These are phyloP conservation scores for Phytophthora hybrid DNA, from an alignment of 352 stramenopile species.

Conservation along the genomic window DNA sequence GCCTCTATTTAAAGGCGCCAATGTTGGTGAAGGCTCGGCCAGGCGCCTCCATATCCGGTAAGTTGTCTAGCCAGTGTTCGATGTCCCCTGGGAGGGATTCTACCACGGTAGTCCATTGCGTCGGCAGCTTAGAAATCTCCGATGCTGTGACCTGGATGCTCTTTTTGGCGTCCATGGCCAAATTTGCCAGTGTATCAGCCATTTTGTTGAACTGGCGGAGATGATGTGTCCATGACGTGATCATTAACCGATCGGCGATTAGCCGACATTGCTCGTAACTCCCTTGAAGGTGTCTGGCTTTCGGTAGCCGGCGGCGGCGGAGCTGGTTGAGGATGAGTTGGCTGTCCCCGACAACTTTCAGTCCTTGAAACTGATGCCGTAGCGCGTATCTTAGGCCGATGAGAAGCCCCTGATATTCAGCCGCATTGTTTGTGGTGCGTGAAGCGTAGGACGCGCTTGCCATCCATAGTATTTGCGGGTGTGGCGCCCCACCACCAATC, in stretches of 20 bases:
- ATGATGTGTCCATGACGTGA: not conserved
- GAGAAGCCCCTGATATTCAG: not conserved
- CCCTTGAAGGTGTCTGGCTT: not conserved
- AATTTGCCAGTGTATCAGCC: not conserved
- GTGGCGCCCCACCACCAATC: not conserved
- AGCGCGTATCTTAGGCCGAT: not conserved
- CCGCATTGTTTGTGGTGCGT: not conserved
- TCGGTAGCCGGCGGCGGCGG: not conserved
- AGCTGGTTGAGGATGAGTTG: not conserved
- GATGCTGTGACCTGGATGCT: not conserved
- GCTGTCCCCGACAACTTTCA: not conserved
- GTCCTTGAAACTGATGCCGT: not conserved
- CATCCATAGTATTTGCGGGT: not conserved
- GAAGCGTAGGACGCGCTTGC: not conserved
- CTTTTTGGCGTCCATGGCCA: not conserved
- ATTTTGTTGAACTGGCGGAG: not conserved
- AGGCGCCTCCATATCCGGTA: too few relatives aligned
- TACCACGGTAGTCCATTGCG: too few relatives aligned
- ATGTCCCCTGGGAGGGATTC: too few relatives aligned
- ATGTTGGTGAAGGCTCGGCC: too few relatives aligned
- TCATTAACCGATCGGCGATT: not conserved
- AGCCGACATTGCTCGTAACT: not conserved
- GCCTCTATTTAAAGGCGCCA: too few relatives aligned
- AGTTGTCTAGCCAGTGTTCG: too few relatives aligned
- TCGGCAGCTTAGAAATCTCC: too few relatives aligned